Evolutionary conservation across 352 stramenopile species (phyloP).

Genomic region (Pythium plurisporium): DNA sequence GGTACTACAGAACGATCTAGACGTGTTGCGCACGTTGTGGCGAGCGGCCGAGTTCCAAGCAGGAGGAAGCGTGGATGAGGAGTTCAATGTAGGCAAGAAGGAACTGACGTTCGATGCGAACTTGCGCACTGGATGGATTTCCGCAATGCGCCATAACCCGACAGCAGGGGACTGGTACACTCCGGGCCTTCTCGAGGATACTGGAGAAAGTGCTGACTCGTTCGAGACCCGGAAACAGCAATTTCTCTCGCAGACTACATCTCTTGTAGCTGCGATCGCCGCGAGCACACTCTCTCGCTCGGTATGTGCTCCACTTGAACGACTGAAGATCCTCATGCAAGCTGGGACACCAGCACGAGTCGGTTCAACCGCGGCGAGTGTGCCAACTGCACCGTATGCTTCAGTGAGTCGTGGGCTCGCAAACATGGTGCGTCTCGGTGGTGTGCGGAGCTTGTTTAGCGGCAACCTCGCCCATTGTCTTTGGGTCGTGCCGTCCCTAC

Average conservation of each 20-base stretch:
- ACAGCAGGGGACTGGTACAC: slow-evolving; percentile 54
- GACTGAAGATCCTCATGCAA: slow-evolving; percentile 83
- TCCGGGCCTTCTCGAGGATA: slow-evolving; percentile 13
- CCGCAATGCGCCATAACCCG: slow-evolving; percentile 65
- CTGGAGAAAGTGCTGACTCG: slow-evolving; percentile 24
- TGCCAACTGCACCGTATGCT: slow-evolving; percentile 29
- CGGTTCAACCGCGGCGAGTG: neutral
- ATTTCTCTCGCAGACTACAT: slow-evolving; percentile 37
- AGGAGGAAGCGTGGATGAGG: slow-evolving; percentile 24
- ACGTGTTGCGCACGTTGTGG: slow-evolving; percentile 58
- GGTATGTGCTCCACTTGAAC: slow-evolving; percentile 65
- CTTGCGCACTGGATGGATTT: slow-evolving; percentile 70
- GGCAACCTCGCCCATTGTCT: slow-evolving; percentile 79
- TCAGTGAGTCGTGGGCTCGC: slow-evolving; percentile 45
- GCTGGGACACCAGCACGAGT: slow-evolving; percentile 22
- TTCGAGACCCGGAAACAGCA: slow-evolving; percentile 19
- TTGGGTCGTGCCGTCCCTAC: slow-evolving; percentile 77
- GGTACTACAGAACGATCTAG: slow-evolving; percentile 45
- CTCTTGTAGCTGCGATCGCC: slow-evolving; percentile 57
- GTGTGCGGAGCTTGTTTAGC: slow-evolving; percentile 59
- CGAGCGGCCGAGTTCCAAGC: slow-evolving; percentile 62
- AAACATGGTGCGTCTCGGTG: slow-evolving; percentile 70
- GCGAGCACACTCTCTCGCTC: slow-evolving; percentile 61
- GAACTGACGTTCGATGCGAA: slow-evolving; percentile 66
- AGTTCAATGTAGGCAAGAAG: slow-evolving; percentile 28